Evolutionary conservation across 1,139 yeast genomes (phyloP).

Genomic region (Lodderomyces parapsilosis): DNA sequence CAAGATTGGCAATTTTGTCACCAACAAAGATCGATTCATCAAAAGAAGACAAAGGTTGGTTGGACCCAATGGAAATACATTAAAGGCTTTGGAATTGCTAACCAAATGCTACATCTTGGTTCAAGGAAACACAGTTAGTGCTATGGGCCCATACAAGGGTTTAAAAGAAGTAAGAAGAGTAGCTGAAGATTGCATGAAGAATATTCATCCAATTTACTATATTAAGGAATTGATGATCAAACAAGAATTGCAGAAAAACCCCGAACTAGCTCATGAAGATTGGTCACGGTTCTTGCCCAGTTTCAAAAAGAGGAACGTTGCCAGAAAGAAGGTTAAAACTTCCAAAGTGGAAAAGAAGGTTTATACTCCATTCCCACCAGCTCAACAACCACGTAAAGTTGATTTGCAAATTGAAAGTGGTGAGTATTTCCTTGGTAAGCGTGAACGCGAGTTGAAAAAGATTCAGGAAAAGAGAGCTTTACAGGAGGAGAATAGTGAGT

Average conservation of each 20-base stretch:
- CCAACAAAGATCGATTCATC: slow-evolving; percentile 89
- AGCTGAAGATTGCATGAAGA: slow-evolving; percentile 96
- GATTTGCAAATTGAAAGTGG: slow-evolving; percentile 98
- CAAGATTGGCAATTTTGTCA: slow-evolving; percentile 85
- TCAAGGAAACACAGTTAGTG: slow-evolving; percentile 96
- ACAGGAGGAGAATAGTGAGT: slow-evolving; percentile 68
- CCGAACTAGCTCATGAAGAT: slow-evolving; percentile 92
- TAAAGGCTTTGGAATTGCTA: slow-evolving; percentile 89
- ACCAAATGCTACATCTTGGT: slow-evolving; percentile 93
- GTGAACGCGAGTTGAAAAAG: slow-evolving; percentile 71
- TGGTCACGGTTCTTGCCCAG: slow-evolving; percentile 97
- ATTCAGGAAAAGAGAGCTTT: slow-evolving; percentile 76
- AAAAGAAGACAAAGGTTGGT: slow-evolving; percentile 95
- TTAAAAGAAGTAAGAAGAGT: slow-evolving; percentile 89
- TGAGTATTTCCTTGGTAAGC: slow-evolving; percentile 90
- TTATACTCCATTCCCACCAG: slow-evolving; percentile 99
- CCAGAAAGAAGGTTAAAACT: slow-evolving; percentile 83
- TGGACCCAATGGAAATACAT: slow-evolving; percentile 96
- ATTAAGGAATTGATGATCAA: slow-evolving; percentile 97
- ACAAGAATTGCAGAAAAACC: slow-evolving; percentile 90
- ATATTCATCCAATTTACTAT: slow-evolving; percentile 94
- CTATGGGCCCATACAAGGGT: slow-evolving; percentile 96
- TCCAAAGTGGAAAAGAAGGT: slow-evolving; percentile 67
- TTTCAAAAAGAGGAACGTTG: slow-evolving; percentile 94
- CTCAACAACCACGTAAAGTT: slow-evolving; percentile 93